Base-by-base conservation (phyloP, 805 yeast species). In the Candida rishiriensis region DNA sequence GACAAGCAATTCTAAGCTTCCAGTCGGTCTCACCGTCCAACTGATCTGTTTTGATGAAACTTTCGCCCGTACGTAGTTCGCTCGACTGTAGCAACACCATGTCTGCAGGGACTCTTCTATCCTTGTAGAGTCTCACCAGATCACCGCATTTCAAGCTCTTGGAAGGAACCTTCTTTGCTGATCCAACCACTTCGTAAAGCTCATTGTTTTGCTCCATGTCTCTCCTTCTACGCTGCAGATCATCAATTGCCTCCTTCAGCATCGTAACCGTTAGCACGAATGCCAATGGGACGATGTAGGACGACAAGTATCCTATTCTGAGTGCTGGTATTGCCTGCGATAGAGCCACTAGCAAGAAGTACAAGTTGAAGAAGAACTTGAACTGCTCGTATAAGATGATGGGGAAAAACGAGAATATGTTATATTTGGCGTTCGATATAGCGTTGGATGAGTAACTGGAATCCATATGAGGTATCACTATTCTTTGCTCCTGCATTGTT, bases 11-110 rank as follows among this genome's bases (percentile, higher is more conserved):
- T 55, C 99, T 72, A 43, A 93, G 71, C 63, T 93, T 93, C 99
- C 99, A 93, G 67, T 93, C 99, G 6, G 99, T 93, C 64, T 93
- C 99, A 60, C 99, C 99, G 64, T 93, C 99, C 40, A 93, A 71
- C 66, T 93, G 99, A 69, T 93, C 99, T 0, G 99, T 93, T 56
- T 95, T 86, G 51, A 93, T 87, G 57, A 95, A 93, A 2, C 90
- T 76, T 59, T 93, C 99, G 8, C 97, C 97, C 3, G 76, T 72
- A 21, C 26, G 26, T 3, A 70, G 65, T 59, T 88, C 97, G 44
- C 88, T 81, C 1, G 96, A 83, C 59, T 88, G 95, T 36, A 93
- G 66, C 26, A 93, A 65, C 8, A 93, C 69, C 80, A 89, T 74
- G 64, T 93, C 99, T 0, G 99, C 98, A 0, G 99, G 99, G 2